A percentile compares a stretch with the other conserved stretches of the same genome.
phyloP scores from a whole-genome alignment of 2,329 filamentous ascomycete genomes.

The Trichophyton rubrum region DNA sequence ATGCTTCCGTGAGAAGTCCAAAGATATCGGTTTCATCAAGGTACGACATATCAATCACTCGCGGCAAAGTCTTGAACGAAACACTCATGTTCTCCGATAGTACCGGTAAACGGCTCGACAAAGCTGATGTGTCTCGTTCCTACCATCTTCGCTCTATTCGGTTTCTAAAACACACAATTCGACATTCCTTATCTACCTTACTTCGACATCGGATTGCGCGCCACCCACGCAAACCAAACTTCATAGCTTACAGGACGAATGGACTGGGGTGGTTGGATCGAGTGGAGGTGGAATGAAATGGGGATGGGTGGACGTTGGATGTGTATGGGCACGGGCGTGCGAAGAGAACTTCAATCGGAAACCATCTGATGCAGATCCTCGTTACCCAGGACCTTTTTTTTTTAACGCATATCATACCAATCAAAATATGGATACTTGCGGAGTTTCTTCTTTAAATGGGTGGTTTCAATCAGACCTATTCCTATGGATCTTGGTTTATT shows the following conservation, averaged over 20 bases:
- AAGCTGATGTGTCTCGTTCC: neutral
- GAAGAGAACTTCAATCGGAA: neutral
- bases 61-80: neutral
- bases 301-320: neutral
- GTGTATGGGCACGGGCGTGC: neutral
- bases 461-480: neutral
- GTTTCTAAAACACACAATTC: neutral
- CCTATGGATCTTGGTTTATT: neutral
- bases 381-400: neutral
- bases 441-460: neutral
- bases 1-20: constrained; percentile 57
- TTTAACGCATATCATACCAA: constrained; percentile 4
- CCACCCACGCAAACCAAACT: neutral
- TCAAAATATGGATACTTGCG: constrained; percentile 2
- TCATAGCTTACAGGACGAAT: neutral
- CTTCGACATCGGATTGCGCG: neutral
- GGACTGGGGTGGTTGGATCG: neutral
- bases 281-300: neutral
- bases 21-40: constrained; percentile 58
- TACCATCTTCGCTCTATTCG: neutral
- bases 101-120: constrained; percentile 1
- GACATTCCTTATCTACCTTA: neutral
- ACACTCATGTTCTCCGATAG: neutral
- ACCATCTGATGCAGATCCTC: neutral
- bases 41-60: constrained; percentile 27